Percentiles rank a stretch among this genome's conserved stretches.
Conservation (phyloP, 2,329 filamentous ascomycete species). For the Herpotrichia juniperi region DNA sequence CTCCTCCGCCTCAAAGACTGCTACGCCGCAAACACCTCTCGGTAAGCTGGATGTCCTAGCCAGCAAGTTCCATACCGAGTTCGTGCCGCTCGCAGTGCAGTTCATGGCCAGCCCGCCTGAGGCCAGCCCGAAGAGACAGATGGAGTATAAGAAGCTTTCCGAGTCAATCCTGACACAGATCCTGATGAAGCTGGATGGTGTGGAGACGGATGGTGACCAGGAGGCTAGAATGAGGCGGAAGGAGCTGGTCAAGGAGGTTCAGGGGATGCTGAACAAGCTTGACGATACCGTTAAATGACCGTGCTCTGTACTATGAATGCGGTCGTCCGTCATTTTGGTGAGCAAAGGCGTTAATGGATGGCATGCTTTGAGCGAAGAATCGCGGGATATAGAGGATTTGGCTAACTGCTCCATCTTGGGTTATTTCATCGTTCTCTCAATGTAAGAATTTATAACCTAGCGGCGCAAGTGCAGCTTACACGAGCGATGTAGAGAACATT, state of each 20-base stretch:
- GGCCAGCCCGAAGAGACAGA: conserved; percentile 66
- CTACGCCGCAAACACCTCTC: conserved; percentile 38
- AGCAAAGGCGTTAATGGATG: not conserved
- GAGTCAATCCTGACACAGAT: conserved; percentile 80
- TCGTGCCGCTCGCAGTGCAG: conserved; percentile 68
- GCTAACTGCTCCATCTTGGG: too few relatives aligned
- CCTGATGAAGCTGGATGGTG: conserved; percentile 75
- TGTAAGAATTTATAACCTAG: too few relatives aligned
- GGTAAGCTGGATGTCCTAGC: conserved; percentile 73
- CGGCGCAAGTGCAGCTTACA: too few relatives aligned
- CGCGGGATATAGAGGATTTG: not conserved
- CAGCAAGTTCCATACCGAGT: conserved; percentile 66
- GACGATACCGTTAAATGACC: conserved; percentile 53
- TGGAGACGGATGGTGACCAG: conserved; percentile 73
- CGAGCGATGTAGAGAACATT: too few relatives aligned
- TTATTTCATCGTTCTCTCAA: too few relatives aligned
- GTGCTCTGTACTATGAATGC: not conserved
- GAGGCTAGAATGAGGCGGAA: conserved; percentile 71
- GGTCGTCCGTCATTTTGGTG: not conserved
- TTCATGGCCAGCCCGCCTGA: conserved; percentile 68
- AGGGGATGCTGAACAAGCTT: conserved; percentile 68
- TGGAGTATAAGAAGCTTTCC: conserved; percentile 76
- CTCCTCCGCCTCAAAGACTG: conserved; percentile 42
- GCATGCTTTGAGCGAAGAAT: not conserved
- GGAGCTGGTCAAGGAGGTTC: conserved; percentile 74